Evolutionary conservation across 352 stramenopile genomes (phyloP), one percentile per base, ranked within the genome.

Genomic region (Pythium oligandrum): DNA sequence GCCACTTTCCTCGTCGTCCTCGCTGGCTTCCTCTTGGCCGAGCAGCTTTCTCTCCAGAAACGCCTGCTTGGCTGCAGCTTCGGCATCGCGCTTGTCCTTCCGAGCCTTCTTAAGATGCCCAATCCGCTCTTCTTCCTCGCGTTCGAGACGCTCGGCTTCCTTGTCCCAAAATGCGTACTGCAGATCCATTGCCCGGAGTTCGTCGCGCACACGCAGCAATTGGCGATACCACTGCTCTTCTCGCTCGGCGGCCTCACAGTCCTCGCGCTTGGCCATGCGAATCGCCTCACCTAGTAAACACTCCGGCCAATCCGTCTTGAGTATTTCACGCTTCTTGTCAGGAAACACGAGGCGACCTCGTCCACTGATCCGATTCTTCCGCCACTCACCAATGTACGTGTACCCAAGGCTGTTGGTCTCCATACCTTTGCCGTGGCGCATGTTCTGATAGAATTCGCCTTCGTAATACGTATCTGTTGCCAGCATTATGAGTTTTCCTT

Each of bases 331-430:
- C 38, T 67, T 78, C 26, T 59, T 59, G 47, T 87, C 68, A 1
- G 71, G 67, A 30, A 68, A 69, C 42, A 75, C 51, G 37, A 90
- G 57, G 46, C 38, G 51, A 0, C 80, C 80, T 17, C 70, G 72
- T 9, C 77, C 77, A 36, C 56, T 76, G 31, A 90, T 83, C 4
- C 80, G 80, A 57, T 86, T 87, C 48, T 58, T 53, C 1, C 51
- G 57, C 70, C 75, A 90, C 6, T 63, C 58, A 3, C 80, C 80
- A 3, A 61, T 63, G 62, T 85, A 90, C 11, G 56, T 63, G 47
- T 79, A 87, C 17, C 80, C 77, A 3, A 88, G 67, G 0, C 60
- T 59, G 47, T 76, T 90, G 10, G 65, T 86, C 63, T 90, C 80
- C 11, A 66, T 61, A 37, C 80, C 80, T 45, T 81, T 70, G 32